Conservation (phyloP, 2,329 filamentous ascomycete species). For the Trichoderma hamatum region DNA sequence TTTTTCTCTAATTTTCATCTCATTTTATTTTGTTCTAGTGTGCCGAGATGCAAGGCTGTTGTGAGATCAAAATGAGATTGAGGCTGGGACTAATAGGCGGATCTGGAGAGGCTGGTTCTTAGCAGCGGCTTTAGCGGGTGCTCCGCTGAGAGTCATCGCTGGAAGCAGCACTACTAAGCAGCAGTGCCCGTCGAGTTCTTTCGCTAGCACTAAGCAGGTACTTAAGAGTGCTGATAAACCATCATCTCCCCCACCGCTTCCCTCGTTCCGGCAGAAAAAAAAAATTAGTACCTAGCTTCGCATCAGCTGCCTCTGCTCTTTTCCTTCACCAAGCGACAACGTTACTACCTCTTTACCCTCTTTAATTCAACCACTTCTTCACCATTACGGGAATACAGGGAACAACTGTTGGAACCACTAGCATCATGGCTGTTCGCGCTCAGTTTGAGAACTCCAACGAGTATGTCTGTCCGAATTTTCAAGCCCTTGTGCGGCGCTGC, state of each 20-base stretch:
- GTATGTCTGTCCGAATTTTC: slow-evolving; percentile 53
- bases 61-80: not conserved
- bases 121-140: not conserved
- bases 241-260: not conserved
- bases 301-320: not conserved
- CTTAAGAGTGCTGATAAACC: slow-evolving; percentile 20
- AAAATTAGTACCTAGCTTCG: slow-evolving; percentile 1
- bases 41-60: not conserved
- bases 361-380: not conserved
- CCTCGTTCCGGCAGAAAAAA: slow-evolving; percentile 22
- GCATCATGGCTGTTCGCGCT: slow-evolving; percentile 66
- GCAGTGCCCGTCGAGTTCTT: not conserved
- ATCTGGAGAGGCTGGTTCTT: not conserved
- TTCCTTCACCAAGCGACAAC: not conserved
- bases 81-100: not conserved
- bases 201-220: not conserved
- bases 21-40: not conserved
- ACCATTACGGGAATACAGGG: slow-evolving; percentile 7
- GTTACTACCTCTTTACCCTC: not conserved
- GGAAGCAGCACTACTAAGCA: not conserved
- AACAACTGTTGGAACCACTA: not conserved
- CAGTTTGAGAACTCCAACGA: slow-evolving; percentile 92
- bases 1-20: not conserved
- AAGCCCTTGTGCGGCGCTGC: not conserved
- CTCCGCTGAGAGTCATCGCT: slow-evolving; percentile 5